A percentile compares a stretch with the other conserved stretches of the same genome.
These are phyloP conservation scores for Skeletonema potamos DNA, from an alignment of 108 stramenopile species.

Conservation along the genomic window DNA sequence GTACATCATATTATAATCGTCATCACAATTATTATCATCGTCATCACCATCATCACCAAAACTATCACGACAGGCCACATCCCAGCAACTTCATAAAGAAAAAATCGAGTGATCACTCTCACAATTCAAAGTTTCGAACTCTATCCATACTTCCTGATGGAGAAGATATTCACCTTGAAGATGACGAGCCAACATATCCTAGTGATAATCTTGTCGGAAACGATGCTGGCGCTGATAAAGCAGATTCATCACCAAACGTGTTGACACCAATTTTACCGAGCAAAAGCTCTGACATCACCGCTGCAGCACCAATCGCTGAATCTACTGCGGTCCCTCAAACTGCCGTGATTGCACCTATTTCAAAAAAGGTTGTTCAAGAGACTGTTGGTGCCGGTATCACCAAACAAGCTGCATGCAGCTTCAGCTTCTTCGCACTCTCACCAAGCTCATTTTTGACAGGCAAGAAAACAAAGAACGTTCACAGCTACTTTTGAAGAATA, in stretches of 20 bases:
- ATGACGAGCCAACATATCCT: neutral
- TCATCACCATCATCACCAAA: neutral
- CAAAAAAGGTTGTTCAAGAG: neutral
- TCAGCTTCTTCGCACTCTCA: slow-evolving; percentile 48
- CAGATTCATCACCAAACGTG: neutral
- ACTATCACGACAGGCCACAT: neutral
- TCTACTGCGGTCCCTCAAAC: neutral
- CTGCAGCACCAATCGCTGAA: neutral
- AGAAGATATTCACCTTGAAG: neutral
- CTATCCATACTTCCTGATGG: neutral
- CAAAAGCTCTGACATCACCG: neutral
- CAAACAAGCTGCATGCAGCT: slow-evolving; percentile 8
- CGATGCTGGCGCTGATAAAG: neutral
- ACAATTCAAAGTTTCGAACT: neutral
- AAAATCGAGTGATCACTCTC: neutral
- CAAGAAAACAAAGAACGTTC: slow-evolving; percentile 10
- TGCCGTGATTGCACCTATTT: neutral
- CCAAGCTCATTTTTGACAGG: slow-evolving; percentile 43
- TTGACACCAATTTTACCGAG: neutral
- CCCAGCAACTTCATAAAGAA: neutral
- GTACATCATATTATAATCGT: neutral
- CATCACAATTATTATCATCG: neutral
- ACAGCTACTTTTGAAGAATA: neutral
- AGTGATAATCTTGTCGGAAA: neutral
- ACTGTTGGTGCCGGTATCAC: too few species aligned